phyloP scores from a whole-genome alignment of 2,329 filamentous ascomycete species.

The Xylaria sp. region DNA sequence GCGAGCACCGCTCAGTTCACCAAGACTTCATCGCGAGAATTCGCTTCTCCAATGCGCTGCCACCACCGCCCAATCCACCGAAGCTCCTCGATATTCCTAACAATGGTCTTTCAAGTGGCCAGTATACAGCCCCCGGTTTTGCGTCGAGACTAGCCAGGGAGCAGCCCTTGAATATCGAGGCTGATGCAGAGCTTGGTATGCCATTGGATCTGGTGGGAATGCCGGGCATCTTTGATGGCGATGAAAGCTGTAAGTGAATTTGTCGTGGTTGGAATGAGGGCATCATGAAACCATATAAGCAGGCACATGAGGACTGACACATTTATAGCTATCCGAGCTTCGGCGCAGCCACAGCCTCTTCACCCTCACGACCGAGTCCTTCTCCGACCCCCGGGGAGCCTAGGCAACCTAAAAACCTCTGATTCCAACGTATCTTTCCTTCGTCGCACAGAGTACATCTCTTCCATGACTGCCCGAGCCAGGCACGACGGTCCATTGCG shows the following conservation, averaged over 20 bases:
- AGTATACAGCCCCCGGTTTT: constrained; percentile 90
- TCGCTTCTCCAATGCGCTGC: constrained; percentile 92
- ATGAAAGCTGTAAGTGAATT: constrained; percentile 83
- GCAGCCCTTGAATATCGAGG: constrained; percentile 94
- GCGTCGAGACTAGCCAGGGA: constrained; percentile 86
- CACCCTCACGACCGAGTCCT: constrained; percentile 85
- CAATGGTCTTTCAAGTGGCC: constrained; percentile 80
- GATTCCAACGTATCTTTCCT: constrained; percentile 88
- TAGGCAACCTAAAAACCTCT: constrained; percentile 80
- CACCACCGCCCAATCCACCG: constrained; percentile 89
- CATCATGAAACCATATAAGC: too few species aligned
- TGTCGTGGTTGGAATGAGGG: constrained; percentile 11
- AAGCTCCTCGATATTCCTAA: constrained; percentile 98
- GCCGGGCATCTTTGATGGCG: constrained; percentile 91
- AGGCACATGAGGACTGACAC: constrained; percentile 19
- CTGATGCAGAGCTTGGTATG: constrained; percentile 97
- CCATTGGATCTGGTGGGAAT: constrained; percentile 93
- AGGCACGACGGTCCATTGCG: constrained; percentile 56
- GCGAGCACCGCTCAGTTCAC: constrained; percentile 66
- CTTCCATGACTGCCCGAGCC: constrained; percentile 56
- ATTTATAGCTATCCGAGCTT: constrained; percentile 75
- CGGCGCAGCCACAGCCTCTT: constrained; percentile 68
- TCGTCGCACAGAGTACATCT: constrained; percentile 94
- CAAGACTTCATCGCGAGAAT: constrained; percentile 98
- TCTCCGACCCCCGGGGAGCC: constrained; percentile 77